Evolutionary conservation across 2,329 filamentous ascomycete genomes (phyloP), one percentile per base, ranked within the genome.

Genomic region (Nothomitra cinnamomea): DNA sequence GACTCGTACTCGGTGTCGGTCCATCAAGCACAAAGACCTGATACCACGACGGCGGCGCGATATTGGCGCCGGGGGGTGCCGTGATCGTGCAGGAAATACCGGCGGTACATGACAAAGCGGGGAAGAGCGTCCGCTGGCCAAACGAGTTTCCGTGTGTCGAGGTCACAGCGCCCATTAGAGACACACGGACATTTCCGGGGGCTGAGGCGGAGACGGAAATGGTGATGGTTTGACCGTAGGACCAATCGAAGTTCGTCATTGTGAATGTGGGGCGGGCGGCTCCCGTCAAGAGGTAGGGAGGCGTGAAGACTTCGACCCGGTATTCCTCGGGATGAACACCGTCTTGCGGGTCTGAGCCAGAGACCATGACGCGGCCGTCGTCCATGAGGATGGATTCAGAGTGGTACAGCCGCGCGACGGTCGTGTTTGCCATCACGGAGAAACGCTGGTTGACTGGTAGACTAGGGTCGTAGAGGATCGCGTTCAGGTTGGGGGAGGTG

Each of bases 61-160:
- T 66, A 58, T 80, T 70, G 15, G 70, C 69, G 43, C 70, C 68
- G 0, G 77, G 77, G 1, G 79, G 79, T 2, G 78, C 72, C 1
- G 69, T 75, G 22, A 82, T 72, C 0, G 69, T 75, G 61, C 79
- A 82, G 1, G 28, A 5, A 4, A 10, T 32, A 32, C 28, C 28
- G 15, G 74, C 75, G 8, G 70, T 63, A 54, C 73, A 76, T 2
- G 59, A 65, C 3, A 81, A 64, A 0, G 66, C 69, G 0, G 79
- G 80, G 67, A 83, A 79, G 50, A 83, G 63, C 0, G 79, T 83
- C 17, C 81, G 72, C 40, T 78, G 76, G 15, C 81, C 80, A 77
- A 85, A 82, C 21, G 73, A 78, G 66, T 83, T 78, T 24, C 81
- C 81, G 63, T 79, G 75, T 0, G 76, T 79, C 59, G 68, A 72